Base-by-base conservation (phyloP, 345 rosid species). In the Aurinia saxatilis region DNA sequence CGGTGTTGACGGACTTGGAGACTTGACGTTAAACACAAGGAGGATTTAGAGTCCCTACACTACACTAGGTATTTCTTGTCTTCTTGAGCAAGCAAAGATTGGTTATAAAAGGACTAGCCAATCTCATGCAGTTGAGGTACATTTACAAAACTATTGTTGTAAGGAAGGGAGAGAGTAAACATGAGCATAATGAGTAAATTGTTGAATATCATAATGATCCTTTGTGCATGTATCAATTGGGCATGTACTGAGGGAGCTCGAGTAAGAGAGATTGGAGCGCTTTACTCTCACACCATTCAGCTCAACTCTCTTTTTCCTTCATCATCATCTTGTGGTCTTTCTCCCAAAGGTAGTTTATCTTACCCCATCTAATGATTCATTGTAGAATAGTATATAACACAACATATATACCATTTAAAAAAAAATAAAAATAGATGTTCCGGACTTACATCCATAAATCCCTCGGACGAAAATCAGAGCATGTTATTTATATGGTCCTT, bases 231-330 rank as follows among this genome's bases (percentile, higher is more conserved):
- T 25, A 13, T 56, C 27, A 42, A 44, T 16, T 36, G 31, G 13
- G 29, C 50, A 6, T 13, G 16, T 34, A 34, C 37, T 16, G 63
- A 50, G 25, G 14, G 14, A 49, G 77, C 67, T 36, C 38, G 59
- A 52, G 66, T 15, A 62, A 56, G 31, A 27, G 31, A 27, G 31
- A 27, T 6, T 4, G 31, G 60, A 41, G 15, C 27, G 17, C 0
- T 53, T 30, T 57, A 50, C 29, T 37, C 18, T 23, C 72, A 72
- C 29, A 72, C 71, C 16, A 6, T 82, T 60, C 69, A 65, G 44
- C 60, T 80, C 66, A 57, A 46, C 73, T 84, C 86, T 52, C 82
- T 82, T 1, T 52, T 82, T 0, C 82, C 53, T 60, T 44, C 48
- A 18, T 37, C 60, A n/a, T 45, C 74, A 41, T 31, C 66, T 15